Conservation (phyloP, 2,329 filamentous ascomycete species). For the Cordyceps militaris region DNA sequence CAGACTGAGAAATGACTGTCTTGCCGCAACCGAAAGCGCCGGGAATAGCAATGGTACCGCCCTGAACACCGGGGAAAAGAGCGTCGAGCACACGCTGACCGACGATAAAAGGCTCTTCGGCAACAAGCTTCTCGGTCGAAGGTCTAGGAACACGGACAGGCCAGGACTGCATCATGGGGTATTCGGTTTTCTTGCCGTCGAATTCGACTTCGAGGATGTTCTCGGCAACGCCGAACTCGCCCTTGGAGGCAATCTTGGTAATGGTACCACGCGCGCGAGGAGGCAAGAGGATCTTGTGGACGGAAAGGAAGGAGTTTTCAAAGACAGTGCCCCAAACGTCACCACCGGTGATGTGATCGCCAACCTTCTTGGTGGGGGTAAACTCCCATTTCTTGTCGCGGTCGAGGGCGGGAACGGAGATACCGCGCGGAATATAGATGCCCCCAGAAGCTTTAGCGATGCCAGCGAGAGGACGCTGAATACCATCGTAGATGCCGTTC, state of each 20-base stretch:
- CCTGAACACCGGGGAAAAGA: slow-evolving; percentile 92
- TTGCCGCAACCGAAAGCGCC: slow-evolving; percentile 98
- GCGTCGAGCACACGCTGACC: slow-evolving; percentile 95
- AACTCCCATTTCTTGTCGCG: slow-evolving; percentile 95
- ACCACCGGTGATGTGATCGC: slow-evolving; percentile 93
- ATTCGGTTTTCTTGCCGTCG: slow-evolving; percentile 88
- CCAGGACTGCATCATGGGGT: slow-evolving; percentile 98
- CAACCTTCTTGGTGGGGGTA: slow-evolving; percentile 83
- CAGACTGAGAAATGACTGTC: slow-evolving; percentile 96
- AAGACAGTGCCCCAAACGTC: slow-evolving; percentile 93
- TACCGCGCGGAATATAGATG: slow-evolving; percentile 97
- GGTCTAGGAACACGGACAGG: slow-evolving; percentile 94
- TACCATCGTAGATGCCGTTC: slow-evolving; percentile 99
- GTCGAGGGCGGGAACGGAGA: slow-evolving; percentile 79
- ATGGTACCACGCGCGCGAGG: slow-evolving; percentile 87
- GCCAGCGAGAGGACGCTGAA: slow-evolving; percentile 84
- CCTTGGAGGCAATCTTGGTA: slow-evolving; percentile 81
- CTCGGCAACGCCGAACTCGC: slow-evolving; percentile 87
- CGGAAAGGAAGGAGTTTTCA: slow-evolving; percentile 90
- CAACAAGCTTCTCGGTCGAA: slow-evolving; percentile 83
- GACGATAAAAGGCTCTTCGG: slow-evolving; percentile 87
- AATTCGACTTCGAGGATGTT: slow-evolving; percentile 96
- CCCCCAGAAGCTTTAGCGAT: slow-evolving; percentile 72
- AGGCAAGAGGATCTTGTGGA: slow-evolving; percentile 89
- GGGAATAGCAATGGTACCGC: slow-evolving; percentile 95